phyloP scores from a whole-genome alignment of 495 filamentous ascomycete genomes.

The Cryomyces minteri region DNA sequence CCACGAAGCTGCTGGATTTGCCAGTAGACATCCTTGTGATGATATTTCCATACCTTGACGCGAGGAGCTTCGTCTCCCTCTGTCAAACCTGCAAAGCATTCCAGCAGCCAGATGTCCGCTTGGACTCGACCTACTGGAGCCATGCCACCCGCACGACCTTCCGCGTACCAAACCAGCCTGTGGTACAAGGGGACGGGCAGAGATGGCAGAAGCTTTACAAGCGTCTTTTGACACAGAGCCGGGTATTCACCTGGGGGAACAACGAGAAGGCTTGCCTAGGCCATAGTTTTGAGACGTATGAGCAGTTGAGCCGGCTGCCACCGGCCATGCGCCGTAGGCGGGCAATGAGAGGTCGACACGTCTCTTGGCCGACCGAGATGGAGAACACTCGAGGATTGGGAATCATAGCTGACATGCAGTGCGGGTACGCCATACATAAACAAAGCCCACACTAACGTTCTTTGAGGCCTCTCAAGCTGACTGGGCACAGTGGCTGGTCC shows the following conservation, averaged over 20 bases:
- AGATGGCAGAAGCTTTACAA: constrained; percentile 28
- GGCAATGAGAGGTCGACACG: neutral
- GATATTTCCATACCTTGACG: constrained; percentile 19
- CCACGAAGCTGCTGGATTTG: constrained; percentile 8
- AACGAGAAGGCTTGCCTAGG: constrained; percentile 21
- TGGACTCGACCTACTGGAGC: constrained; percentile 25
- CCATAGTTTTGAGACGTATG: constrained; percentile 5
- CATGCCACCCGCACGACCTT: constrained; percentile 19
- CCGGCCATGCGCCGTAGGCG: neutral
- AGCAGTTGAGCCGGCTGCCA: neutral
- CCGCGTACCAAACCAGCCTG: constrained; percentile 25
- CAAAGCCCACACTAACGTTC: no score
- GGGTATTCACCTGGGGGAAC: constrained; percentile 26
- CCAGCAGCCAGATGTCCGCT: constrained; percentile 11
- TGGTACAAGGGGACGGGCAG: constrained; percentile 19
- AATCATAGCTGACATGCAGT: constrained; percentile 27
- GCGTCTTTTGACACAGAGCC: constrained; percentile 23
- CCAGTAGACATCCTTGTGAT: constrained; percentile 19
- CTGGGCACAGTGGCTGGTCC: constrained; percentile 19
- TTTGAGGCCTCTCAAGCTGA: no score
- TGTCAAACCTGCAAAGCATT: constrained; percentile 19
- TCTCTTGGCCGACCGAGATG: constrained; percentile 18
- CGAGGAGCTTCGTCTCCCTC: constrained; percentile 16
- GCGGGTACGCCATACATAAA: constrained; percentile 3
- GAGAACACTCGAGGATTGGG: constrained; percentile 16